Percentiles rank a stretch among this genome's conserved stretches.
phyloP scores from a whole-genome alignment of 1,284 basidiomycete species.

The Neolentinus lepideus region DNA sequence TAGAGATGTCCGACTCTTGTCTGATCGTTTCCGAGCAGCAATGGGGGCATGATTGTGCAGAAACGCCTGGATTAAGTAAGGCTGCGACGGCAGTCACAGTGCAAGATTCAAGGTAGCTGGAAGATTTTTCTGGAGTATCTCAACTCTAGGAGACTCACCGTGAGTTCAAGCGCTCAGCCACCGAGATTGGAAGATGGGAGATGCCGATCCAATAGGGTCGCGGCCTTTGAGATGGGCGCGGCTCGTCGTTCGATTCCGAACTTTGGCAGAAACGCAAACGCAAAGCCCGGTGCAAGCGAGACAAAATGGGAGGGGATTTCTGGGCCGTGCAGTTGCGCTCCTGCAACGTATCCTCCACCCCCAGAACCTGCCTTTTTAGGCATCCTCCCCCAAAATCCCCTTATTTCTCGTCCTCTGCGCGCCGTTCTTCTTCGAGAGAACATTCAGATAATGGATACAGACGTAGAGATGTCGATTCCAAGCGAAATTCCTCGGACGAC shows the following conservation, averaged over 20 bases:
- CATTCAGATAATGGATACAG: background rate
- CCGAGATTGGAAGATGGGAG: background rate
- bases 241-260: background rate
- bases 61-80: too few species aligned
- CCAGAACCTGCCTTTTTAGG: slow-evolving; percentile 1
- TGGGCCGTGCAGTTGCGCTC: background rate
- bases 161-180: background rate
- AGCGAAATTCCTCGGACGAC: background rate
- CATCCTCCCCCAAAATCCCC: slow-evolving; percentile 1
- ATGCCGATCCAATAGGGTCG: background rate
- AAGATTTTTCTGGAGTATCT: too few species aligned
- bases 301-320: background rate
- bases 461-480: background rate
- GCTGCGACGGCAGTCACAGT: too few species aligned
- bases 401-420: background rate
- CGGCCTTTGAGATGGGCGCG: background rate
- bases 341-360: slow-evolving; percentile 1
- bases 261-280: background rate
- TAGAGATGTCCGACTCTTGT: too few species aligned
- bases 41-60: too few species aligned
- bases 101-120: too few species aligned
- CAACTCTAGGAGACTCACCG: background rate
- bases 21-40: too few species aligned
- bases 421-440: background rate
- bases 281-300: background rate